These are phyloP conservation scores for Elsinoe arachidis DNA, from an alignment of 2,329 filamentous ascomycete genomes.

Conservation along the genomic window DNA sequence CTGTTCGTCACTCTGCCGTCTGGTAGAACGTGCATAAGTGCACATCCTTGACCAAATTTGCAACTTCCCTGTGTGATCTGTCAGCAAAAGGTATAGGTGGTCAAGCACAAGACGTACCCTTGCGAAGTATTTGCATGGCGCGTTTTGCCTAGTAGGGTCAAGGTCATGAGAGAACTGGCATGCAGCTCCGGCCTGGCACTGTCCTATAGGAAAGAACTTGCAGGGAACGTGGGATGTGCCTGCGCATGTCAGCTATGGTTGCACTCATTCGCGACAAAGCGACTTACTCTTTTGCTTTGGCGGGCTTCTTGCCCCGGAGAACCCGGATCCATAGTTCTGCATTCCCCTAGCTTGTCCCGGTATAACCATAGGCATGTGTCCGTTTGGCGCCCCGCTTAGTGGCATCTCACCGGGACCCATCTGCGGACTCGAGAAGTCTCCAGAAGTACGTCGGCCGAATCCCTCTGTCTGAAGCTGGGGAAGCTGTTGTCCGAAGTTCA, in stretches of 20 bases:
- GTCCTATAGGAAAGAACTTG: conserved; percentile 97
- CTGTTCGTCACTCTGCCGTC: conserved; percentile 87
- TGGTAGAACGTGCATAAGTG: conserved; percentile 88
- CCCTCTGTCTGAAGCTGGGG: not conserved
- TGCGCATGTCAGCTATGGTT: conserved; percentile 32
- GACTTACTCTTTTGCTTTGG: conserved; percentile 42
- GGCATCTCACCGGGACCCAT: conserved; percentile 5
- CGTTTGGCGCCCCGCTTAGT: not conserved
- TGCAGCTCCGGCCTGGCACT: conserved; percentile 89
- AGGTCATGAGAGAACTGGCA: conserved; percentile 96
- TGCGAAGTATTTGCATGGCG: conserved; percentile 95
- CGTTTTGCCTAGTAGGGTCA: conserved; percentile 71
- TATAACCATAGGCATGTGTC: conserved; percentile 11
- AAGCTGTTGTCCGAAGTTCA: conserved; percentile 12
- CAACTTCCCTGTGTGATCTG: conserved; percentile 68
- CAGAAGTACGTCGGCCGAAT: not conserved
- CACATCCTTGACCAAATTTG: conserved; percentile 97
- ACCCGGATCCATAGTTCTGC: conserved; percentile 8
- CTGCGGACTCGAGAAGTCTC: conserved; percentile 7
- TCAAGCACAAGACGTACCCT: conserved; percentile 53
- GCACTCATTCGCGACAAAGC: not conserved
- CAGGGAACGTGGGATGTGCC: conserved; percentile 96
- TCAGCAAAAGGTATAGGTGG: conserved; percentile 19
- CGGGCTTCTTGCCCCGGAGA: conserved; percentile 33
- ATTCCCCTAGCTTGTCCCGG: not conserved